Conservation (phyloP, 306 rosid genomes). For the Acacia crassicarpa region DNA sequence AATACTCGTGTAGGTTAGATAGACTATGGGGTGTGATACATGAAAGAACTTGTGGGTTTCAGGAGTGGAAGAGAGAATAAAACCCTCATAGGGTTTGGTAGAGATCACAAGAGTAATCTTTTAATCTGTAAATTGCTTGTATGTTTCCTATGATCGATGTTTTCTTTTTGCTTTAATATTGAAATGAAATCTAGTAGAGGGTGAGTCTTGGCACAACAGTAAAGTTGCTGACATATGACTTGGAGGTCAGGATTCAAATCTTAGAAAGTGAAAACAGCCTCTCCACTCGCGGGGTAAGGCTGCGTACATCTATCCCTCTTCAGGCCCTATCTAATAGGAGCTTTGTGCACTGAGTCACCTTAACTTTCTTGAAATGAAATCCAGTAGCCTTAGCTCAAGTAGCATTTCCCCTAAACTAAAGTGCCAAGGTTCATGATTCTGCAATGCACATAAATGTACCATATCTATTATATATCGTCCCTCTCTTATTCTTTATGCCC, state of each 20-base stretch:
- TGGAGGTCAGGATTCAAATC: too few relatives aligned
- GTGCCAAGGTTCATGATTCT: background rate
- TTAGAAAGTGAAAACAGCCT: too few relatives aligned
- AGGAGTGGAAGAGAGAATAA: background rate
- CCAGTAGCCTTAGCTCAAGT: background rate
- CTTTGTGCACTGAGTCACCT: too few relatives aligned
- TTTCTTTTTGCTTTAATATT: background rate
- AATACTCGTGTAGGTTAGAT: constrained; percentile 1
- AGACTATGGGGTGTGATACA: background rate
- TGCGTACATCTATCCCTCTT: too few relatives aligned
- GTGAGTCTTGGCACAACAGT: too few relatives aligned
- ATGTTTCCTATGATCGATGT: background rate
- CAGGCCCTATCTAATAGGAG: too few relatives aligned
- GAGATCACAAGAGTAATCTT: background rate
- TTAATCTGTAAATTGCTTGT: background rate
- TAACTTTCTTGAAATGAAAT: too few relatives aligned
- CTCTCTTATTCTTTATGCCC: background rate
- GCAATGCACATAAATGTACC: background rate
- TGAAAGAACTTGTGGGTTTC: constrained; percentile 15
- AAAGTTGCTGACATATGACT: too few relatives aligned
- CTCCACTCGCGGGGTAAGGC: too few relatives aligned
- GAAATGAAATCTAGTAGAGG: too few relatives aligned
- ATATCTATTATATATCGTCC: background rate
- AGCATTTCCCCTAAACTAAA: background rate
- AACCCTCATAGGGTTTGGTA: background rate